These are phyloP conservation scores for Apophysomyces sp. DNA, from an alignment of 371 early-diverging fungal species.

Conservation along the genomic window DNA sequence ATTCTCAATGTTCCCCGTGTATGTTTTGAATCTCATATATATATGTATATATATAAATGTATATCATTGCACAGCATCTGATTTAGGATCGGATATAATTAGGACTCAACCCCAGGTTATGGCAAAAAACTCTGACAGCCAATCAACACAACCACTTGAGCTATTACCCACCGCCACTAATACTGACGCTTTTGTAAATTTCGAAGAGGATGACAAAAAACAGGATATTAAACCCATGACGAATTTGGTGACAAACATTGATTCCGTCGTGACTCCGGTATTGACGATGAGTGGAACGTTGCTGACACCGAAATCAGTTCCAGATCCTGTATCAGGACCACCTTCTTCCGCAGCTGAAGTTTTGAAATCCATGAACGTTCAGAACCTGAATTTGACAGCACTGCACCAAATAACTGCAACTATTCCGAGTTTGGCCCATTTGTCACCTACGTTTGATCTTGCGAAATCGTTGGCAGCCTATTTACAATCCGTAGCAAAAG, in stretches of 20 bases:
- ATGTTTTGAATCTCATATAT: background rate
- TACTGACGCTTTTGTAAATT: conserved; percentile 7
- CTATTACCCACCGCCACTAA: background rate
- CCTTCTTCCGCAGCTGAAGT: background rate
- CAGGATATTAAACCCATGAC: background rate
- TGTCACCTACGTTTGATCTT: conserved; percentile 6
- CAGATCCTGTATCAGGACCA: background rate
- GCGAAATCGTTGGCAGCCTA: conserved; percentile 6
- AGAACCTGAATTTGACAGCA: conserved; percentile 7
- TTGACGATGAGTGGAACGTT: conserved; percentile 4
- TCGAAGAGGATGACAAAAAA: conserved; percentile 7
- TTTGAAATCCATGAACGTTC: conserved; percentile 8
- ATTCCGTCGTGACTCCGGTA: conserved; percentile 2
- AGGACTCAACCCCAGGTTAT: background rate
- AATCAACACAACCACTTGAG: background rate
- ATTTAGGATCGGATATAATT: background rate
- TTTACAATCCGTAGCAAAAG: background rate
- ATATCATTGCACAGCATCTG: background rate
- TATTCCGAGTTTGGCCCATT: conserved; percentile 10
- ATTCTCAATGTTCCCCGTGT: background rate
- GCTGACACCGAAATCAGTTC: background rate
- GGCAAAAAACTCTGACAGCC: background rate
- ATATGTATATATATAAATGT: no score
- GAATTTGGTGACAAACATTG: background rate
- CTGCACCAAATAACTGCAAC: conserved; percentile 11